Conservation (phyloP, 495 filamentous ascomycete species). For the Aspergillus asperescens region DNA sequence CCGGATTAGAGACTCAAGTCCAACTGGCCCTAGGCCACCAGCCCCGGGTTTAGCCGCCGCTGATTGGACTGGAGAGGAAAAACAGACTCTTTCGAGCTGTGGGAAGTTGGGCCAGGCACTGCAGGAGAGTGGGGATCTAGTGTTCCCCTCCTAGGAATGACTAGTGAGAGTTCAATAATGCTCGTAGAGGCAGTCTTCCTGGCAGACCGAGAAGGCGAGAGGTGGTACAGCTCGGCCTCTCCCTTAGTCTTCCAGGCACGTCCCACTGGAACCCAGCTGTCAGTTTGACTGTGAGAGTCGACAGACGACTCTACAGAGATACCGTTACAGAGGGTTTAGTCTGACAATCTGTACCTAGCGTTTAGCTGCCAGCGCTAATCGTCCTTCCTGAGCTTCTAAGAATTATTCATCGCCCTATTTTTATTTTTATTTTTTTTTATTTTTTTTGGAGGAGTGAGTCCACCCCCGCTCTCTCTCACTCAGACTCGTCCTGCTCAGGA, state of each 20-base stretch:
- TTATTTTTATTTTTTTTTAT: too few species aligned
- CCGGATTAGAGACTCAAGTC: slow-evolving; percentile 11
- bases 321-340: slow-evolving; percentile 1
- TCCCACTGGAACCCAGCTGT: slow-evolving; percentile 10
- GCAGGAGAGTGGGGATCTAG: slow-evolving; percentile 10
- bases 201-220: too few species aligned
- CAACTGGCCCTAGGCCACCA: too few species aligned
- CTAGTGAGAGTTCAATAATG: slow-evolving; percentile 3
- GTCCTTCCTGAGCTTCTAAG: background rate
- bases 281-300: slow-evolving; percentile 4
- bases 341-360: slow-evolving; percentile 11
- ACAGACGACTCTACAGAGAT: slow-evolving; percentile 2
- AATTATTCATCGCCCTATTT: background rate
- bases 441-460: background rate
- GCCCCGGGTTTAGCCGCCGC: background rate
- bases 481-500: background rate
- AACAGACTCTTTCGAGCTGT: background rate
- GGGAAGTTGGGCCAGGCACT: slow-evolving; percentile 12
- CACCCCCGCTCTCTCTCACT: background rate
- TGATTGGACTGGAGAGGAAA: slow-evolving; percentile 11
- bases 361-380: slow-evolving; percentile 4
- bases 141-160: slow-evolving; percentile 14
- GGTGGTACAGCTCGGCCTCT: slow-evolving; percentile 14
- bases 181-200: background rate
- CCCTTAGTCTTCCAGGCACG: slow-evolving; percentile 14